phyloP scores from a whole-genome alignment of 257 asterid genomes.

The Solanum habrochaites region DNA sequence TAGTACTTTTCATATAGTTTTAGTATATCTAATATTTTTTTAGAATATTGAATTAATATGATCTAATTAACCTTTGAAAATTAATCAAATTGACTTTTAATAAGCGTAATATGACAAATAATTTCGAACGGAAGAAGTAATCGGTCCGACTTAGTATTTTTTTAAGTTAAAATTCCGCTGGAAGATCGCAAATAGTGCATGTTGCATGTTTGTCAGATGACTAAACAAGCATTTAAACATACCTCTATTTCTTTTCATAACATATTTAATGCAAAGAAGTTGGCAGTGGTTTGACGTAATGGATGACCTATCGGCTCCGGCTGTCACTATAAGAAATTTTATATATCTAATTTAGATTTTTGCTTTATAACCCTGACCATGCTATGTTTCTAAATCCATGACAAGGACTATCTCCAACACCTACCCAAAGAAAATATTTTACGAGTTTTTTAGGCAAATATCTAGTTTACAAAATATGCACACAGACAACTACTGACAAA shows the following conservation, averaged over 20 bases:
- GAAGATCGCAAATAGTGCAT: not conserved
- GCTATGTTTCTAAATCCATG: not conserved
- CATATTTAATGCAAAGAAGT: not conserved
- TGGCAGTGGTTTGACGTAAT: not conserved
- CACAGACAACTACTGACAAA: not conserved
- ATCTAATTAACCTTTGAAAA: no score
- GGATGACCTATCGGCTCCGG: not conserved
- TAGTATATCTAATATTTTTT: no score
- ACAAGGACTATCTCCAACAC: not conserved
- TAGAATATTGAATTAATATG: no score
- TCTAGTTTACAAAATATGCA: not conserved
- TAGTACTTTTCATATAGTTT: no score
- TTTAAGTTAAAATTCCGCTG: not conserved
- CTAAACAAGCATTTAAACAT: not conserved
- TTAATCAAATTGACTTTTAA: no score
- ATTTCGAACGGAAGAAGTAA: accelerated
- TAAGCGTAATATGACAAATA: no score
- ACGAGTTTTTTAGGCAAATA: not conserved
- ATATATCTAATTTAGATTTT: not conserved
- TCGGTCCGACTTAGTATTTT: not conserved
- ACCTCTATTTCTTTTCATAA: not conserved
- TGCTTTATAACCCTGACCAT: not conserved
- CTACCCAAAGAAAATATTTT: not conserved
- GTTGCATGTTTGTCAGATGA: not conserved
- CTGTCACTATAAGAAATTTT: not conserved